Percentiles rank a stretch among this genome's conserved stretches.
Conservation (phyloP, 176 grass and related monocot species). For the Bothriochloa decipiens region DNA sequence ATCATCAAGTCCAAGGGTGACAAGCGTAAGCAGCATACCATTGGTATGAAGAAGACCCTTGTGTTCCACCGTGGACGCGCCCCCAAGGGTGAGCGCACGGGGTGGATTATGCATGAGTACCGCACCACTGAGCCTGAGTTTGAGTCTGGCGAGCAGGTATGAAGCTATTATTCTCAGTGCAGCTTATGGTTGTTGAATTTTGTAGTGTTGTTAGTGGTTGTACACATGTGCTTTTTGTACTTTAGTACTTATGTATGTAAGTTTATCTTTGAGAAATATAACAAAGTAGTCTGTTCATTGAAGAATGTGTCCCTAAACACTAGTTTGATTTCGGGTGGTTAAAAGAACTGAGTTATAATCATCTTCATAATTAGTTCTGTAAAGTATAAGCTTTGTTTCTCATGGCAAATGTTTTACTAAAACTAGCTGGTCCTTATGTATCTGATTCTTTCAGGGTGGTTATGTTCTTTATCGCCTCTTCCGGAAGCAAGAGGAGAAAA, state of each 20-base stretch:
- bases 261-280: neutral
- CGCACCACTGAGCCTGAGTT: constrained; percentile 81
- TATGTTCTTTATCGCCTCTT: constrained; percentile 95
- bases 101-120: constrained; percentile 98
- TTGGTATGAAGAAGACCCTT: constrained; percentile 97
- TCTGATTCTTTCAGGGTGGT: constrained; percentile 66
- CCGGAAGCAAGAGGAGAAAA: constrained; percentile 65
- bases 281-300: neutral
- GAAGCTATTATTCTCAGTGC: neutral
- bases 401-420: constrained; percentile 1
- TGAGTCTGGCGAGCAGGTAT: constrained; percentile 80
- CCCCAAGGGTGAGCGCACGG: constrained; percentile 70
- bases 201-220: neutral
- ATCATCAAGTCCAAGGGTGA: constrained; percentile 80
- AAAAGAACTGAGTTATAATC: constrained; percentile 22
- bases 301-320: neutral
- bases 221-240: neutral
- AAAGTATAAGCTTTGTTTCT: neutral
- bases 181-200: neutral
- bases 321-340: constrained; percentile 18
- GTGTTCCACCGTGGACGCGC: constrained; percentile 87
- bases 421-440: constrained; percentile 13
- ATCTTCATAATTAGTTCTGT: neutral
- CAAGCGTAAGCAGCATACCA: constrained; percentile 47
- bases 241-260: neutral